These are phyloP conservation scores for Uronychia binucleata DNA, from an alignment of 73 alveolate species.

Conservation along the genomic window DNA sequence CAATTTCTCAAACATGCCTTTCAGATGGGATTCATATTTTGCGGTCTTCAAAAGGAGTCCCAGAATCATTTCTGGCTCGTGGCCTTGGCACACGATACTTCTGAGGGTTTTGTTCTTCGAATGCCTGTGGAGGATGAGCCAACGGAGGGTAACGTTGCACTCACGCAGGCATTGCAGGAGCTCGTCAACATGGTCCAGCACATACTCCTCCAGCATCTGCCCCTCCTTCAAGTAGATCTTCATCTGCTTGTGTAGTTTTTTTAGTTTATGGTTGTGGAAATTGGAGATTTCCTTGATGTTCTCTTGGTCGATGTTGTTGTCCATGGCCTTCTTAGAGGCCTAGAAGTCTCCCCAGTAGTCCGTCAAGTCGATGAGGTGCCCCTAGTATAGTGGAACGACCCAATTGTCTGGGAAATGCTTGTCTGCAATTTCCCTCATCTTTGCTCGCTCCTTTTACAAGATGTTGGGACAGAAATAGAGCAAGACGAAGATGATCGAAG, in stretches of 20 bases:
- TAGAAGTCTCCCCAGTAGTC: conserved; percentile 92
- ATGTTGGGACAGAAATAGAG: conserved; percentile 87
- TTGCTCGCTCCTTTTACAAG: conserved; percentile 79
- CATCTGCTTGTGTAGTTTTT: conserved; percentile 44
- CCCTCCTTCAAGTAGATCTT: conserved; percentile 89
- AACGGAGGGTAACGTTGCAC: conserved; percentile 92
- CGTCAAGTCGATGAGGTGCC: conserved; percentile 91
- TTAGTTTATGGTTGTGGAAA: conserved; percentile 59
- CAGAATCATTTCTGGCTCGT: conserved; percentile 54
- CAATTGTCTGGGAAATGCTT: conserved; percentile 96
- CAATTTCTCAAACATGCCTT: conserved; percentile 31
- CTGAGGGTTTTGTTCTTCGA: conserved; percentile 78
- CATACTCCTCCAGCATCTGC: conserved; percentile 91
- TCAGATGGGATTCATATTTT: conserved; percentile 55
- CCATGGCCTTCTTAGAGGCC: conserved; percentile 89
- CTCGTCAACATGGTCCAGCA: conserved; percentile 86
- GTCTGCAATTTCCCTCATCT: conserved; percentile 95
- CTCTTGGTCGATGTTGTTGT: conserved; percentile 71
- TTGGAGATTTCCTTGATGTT: conserved; percentile 64
- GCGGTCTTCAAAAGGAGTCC: conserved; percentile 49
- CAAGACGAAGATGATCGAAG: conserved; percentile 84
- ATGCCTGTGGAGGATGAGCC: conserved; percentile 92
- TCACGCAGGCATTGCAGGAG: conserved; percentile 91
- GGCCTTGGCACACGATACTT: conserved; percentile 45
- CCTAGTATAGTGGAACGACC: conserved; percentile 94